These are phyloP conservation scores for Phaeosphaeria sp. DNA, from an alignment of 2,329 filamentous ascomycete genomes.

Conservation along the genomic window DNA sequence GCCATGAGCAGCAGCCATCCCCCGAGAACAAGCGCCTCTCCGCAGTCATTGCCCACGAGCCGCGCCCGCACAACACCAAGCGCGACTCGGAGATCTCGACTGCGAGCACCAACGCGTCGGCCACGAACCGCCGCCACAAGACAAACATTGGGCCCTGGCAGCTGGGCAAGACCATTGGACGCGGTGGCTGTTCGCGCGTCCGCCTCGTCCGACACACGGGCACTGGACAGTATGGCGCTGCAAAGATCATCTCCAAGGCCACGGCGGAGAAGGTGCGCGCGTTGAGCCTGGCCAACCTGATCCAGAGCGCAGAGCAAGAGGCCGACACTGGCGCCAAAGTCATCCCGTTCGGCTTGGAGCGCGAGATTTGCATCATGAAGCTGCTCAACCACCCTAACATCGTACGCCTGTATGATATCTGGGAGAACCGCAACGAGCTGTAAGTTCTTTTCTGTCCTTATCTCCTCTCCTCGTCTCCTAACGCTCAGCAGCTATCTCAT, in stretches of 20 bases:
- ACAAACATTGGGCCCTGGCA: conserved; percentile 94
- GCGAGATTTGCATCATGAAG: conserved; percentile 97
- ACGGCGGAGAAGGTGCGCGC: conserved; percentile 82
- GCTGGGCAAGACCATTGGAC: conserved; percentile 85
- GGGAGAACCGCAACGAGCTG: conserved; percentile 96
- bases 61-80: conserved; percentile 56
- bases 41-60: conserved; percentile 56
- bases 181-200: conserved; percentile 88
- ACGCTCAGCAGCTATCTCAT: conserved; percentile 77
- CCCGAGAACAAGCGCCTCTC: conserved; percentile 62
- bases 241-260: conserved; percentile 90
- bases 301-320: conserved; percentile 71
- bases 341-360: conserved; percentile 88
- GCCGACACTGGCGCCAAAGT: conserved; percentile 66
- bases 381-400: conserved; percentile 94
- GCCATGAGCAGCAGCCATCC: conserved; percentile 36
- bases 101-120: conserved; percentile 61
- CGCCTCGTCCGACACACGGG: conserved; percentile 80
- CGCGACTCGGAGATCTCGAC: conserved; percentile 62
- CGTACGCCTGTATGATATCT: conserved; percentile 93
- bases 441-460: conserved; percentile 57
- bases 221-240: conserved; percentile 82
- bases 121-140: conserved; percentile 61
- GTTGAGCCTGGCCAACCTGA: conserved; percentile 83
- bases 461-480: conserved; percentile 13